phyloP scores from a whole-genome alignment of 1,284 basidiomycete species.

The Schizopora paradoxa region DNA sequence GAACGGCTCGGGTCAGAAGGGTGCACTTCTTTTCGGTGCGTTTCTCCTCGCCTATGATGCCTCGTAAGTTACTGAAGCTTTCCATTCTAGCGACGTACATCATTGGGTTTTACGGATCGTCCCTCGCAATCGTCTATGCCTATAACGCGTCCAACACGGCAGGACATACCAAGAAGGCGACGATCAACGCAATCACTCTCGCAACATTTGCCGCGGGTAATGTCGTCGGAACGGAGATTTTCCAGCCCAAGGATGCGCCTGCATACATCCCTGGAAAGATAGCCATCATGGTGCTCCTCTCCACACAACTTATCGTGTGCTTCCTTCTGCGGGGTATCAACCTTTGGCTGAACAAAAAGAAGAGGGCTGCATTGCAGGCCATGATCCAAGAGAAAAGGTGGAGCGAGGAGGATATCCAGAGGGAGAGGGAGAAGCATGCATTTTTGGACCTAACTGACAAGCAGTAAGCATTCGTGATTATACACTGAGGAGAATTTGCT shows the following conservation, averaged over 20 bases:
- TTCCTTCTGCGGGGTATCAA: slow-evolving; percentile 52
- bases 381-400: slow-evolving; percentile 45
- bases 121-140: slow-evolving; percentile 56
- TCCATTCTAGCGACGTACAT: slow-evolving; percentile 43
- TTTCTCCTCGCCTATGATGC: not conserved
- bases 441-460: slow-evolving; percentile 63
- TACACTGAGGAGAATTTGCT: not conserved
- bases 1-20: slow-evolving; percentile 44
- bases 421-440: slow-evolving; percentile 52
- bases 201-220: slow-evolving; percentile 54
- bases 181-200: slow-evolving; percentile 58
- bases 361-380: slow-evolving; percentile 36
- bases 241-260: slow-evolving; percentile 58
- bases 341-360: slow-evolving; percentile 48
- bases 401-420: slow-evolving; percentile 50
- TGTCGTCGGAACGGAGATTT: slow-evolving; percentile 57
- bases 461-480: slow-evolving; percentile 34
- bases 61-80: not conserved
- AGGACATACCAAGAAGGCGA: slow-evolving; percentile 65
- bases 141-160: slow-evolving; percentile 65
- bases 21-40: slow-evolving; percentile 52
- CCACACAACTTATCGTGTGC: slow-evolving; percentile 44
- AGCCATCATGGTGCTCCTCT: slow-evolving; percentile 55
- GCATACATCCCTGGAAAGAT: slow-evolving; percentile 59
- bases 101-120: slow-evolving; percentile 54